Evolutionary conservation across 192 early-diverging fungal species (phyloP), one percentile per base, ranked within the genome.

Genomic region (Backusella australiensis): DNA sequence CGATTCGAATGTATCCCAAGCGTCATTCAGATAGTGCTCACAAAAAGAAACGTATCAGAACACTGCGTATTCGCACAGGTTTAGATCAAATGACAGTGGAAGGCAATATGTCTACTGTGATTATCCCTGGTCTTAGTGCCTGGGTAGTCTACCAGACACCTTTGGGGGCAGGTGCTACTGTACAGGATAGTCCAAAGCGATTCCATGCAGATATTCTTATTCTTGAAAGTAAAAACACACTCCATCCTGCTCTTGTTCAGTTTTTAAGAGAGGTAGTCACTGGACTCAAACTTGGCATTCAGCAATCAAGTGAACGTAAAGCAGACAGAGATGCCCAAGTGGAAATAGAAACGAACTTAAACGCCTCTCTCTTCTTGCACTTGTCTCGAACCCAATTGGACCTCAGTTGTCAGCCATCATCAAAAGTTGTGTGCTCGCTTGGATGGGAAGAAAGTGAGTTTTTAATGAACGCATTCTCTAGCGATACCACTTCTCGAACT

Each of bases 361-460:
- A 82, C 17, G 56, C 83, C 67, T 87, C 91, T 0, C 82, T 89
- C 56, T 81, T 90, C 66, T 79, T 94, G 7, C 83, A 83, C 36
- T 71, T 95, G 1, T 91, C 88, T 6, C 83, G 86, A 71, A 94
- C 92, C 9, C 91, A 85, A 73, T 79, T 95, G 44, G 89, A 88
- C 34, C 83, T 95, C 26, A 94, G 89, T 52, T 93, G 92, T 56
- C 88, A 93, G 49, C 93, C 93, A 17, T 82, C 83, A 69, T 91
- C 90, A 26, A 94, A 94, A 73, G 93, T 95, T 34, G 83, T 85
- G 53, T 90, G 90, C 26, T 86, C 84, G 14, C 76, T 92, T 66
- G 88, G 88, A n/a, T 85, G 92, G 84, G 87, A 93, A 34, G 88
- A 92, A 82, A 90, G 90, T 35, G 85, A 93, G 73, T 88, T 93